These are phyloP conservation scores for Erysimum pusillum DNA, from an alignment of 441 rosid genomes.

Conservation along the genomic window DNA sequence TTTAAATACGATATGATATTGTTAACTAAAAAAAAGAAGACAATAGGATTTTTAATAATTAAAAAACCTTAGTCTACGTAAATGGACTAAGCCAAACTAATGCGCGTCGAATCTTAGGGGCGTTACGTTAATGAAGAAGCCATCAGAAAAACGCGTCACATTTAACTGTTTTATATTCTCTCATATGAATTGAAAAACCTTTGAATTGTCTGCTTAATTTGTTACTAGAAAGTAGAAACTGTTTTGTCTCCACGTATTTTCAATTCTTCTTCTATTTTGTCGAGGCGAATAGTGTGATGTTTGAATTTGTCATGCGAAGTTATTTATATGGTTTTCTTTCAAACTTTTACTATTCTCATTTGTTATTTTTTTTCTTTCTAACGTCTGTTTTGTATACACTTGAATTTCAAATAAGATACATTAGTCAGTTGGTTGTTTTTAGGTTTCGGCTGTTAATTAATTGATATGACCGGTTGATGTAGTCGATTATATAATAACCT, in stretches of 20 bases:
- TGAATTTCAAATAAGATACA: neutral
- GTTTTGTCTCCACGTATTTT: neutral
- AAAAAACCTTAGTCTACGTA: neutral
- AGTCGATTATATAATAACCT: neutral
- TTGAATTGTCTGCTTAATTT: neutral
- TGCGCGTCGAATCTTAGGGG: neutral
- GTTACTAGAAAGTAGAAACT: neutral
- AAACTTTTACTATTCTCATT: neutral
- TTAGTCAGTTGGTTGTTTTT: neutral
- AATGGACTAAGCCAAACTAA: constrained; percentile 25
- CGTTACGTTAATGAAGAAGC: neutral
- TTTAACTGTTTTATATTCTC: neutral
- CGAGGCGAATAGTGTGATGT: neutral
- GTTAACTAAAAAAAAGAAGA: neutral
- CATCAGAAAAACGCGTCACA: neutral
- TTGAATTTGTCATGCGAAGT: constrained; percentile 3
- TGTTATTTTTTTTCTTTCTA: no score
- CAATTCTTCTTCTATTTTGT: neutral
- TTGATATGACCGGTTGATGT: neutral
- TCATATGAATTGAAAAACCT: neutral
- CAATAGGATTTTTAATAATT: neutral
- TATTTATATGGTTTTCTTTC: neutral
- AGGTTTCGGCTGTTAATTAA: neutral
- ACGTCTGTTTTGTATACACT: neutral
- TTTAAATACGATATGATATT: neutral